Conservation (phyloP, 352 stramenopile species). For the Globisporangium spiculum region DNA sequence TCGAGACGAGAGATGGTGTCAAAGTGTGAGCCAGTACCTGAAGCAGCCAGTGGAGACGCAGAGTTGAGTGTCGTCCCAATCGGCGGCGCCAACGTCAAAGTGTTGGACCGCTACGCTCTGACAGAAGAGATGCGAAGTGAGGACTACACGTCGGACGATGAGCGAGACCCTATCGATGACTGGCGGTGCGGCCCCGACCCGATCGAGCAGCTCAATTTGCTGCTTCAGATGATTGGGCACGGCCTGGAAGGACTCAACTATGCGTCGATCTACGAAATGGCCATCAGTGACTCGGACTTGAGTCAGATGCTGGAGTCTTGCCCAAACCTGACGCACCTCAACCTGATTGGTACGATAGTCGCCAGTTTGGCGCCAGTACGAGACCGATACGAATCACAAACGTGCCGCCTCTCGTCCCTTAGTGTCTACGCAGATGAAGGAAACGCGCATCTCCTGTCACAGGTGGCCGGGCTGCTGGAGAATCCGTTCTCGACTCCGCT, state of each 20-base stretch:
- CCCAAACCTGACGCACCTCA: neutral
- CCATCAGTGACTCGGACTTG: neutral
- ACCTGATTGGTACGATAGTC: neutral
- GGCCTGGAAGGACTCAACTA: neutral
- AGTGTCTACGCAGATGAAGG: neutral
- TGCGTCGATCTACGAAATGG: neutral
- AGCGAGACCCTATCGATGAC: no score
- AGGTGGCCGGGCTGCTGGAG: neutral
- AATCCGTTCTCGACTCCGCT: neutral
- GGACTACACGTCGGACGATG: no score
- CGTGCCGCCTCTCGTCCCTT: neutral
- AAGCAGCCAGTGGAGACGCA: neutral
- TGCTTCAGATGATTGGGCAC: neutral
- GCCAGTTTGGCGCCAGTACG: neutral
- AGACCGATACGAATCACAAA: neutral
- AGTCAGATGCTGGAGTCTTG: neutral
- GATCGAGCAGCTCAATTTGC: neutral
- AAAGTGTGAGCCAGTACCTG: conserved; percentile 8
- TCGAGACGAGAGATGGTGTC: conserved; percentile 9
- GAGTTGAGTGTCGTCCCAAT: neutral
- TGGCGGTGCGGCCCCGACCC: neutral
- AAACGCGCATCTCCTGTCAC: neutral
- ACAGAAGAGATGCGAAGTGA: neutral
- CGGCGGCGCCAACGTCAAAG: neutral
- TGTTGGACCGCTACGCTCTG: neutral